Base-by-base conservation (phyloP, 345 rosid genomes). In the Linum tenue region DNA sequence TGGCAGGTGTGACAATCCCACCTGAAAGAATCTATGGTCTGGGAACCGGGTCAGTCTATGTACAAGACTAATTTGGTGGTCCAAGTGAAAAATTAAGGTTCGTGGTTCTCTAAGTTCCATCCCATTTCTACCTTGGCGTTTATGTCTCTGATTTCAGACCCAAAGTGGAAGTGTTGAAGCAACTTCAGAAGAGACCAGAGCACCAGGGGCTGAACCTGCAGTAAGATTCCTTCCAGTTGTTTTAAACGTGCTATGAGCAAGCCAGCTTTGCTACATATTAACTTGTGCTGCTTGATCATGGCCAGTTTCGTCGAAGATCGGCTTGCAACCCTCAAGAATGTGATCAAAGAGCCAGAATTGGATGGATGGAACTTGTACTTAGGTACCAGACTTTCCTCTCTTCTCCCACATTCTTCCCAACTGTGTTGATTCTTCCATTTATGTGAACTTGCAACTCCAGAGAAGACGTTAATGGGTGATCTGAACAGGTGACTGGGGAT, bases 261-360 rank as follows among this genome's bases (percentile, higher is more conserved):
- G 44, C 44, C 44, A 41, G 5, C 9, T 8, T 4, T 41, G 6
- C 44, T 41, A 8, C 44, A 22, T 22, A 22, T 22, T 22, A 22
- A 22, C 31, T 22, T 22, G 31, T 41, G 31, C 31, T 22, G 31
- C 31, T 22, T 22, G 31, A 22, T 44, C 66, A 10, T 7, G 38
- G 22, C 51, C 80, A 90, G 96, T 79, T 90, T 90, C 58, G 94
- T 92, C 70, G 98, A 92, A 84, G 98, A 92, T 69, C 83, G 94
- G 62, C 91, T 87, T 56, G 91, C 91, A 42, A 92, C 97, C 3
- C 79, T 90, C 59, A 92, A 85, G 87, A 92, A 90, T 78, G 90
- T 88, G 69, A 92, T 88, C 65, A 86, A 84, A 74, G 94, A 88
- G 68, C 89, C 94, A 64, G 84, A 84, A 71, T 70, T 90, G 72